These are phyloP conservation scores for Globisporangium canariense DNA, from an alignment of 352 stramenopile genomes.

Conservation along the genomic window DNA sequence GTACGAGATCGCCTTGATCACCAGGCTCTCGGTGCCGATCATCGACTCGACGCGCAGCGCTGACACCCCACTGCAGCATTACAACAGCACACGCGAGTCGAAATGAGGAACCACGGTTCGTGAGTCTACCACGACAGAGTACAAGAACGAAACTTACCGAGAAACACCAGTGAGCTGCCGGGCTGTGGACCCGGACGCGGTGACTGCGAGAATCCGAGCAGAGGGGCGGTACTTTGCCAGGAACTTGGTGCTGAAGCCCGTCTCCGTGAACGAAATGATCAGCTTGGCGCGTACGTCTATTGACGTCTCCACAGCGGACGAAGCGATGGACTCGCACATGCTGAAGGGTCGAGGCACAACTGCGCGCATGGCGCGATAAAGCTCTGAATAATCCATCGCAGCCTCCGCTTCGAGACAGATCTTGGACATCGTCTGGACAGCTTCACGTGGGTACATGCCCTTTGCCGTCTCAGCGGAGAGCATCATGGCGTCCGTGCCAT, in stretches of 20 bases:
- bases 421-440: slow-evolving; percentile 94
- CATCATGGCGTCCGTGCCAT: slow-evolving; percentile 99
- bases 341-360: slow-evolving; percentile 51
- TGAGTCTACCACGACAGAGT: not conserved
- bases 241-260: slow-evolving; percentile 91
- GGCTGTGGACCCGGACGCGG: slow-evolving; percentile 61
- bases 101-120: not conserved
- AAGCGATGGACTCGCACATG: slow-evolving; percentile 93
- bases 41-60: slow-evolving; percentile 70
- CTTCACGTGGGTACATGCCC: slow-evolving; percentile 94
- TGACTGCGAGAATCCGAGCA: slow-evolving; percentile 89
- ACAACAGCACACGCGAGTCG: not conserved
- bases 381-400: slow-evolving; percentile 64
- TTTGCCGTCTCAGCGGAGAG: slow-evolving; percentile 98
- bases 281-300: slow-evolving; percentile 95
- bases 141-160: slow-evolving; percentile 32
- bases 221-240: slow-evolving; percentile 95
- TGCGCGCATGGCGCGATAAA: slow-evolving; percentile 55
- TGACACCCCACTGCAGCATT: slow-evolving; percentile 49
- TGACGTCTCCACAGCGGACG: slow-evolving; percentile 96
- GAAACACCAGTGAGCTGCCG: slow-evolving; percentile 77
- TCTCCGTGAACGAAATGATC: slow-evolving; percentile 98
- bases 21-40: slow-evolving; percentile 82
- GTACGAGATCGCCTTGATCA: slow-evolving; percentile 80
- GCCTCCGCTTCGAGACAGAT: slow-evolving; percentile 92